Evolutionary conservation across 2,329 filamentous ascomycete genomes (phyloP), one percentile per base, ranked within the genome.

Genomic region (Tolypocladium pustulatum): DNA sequence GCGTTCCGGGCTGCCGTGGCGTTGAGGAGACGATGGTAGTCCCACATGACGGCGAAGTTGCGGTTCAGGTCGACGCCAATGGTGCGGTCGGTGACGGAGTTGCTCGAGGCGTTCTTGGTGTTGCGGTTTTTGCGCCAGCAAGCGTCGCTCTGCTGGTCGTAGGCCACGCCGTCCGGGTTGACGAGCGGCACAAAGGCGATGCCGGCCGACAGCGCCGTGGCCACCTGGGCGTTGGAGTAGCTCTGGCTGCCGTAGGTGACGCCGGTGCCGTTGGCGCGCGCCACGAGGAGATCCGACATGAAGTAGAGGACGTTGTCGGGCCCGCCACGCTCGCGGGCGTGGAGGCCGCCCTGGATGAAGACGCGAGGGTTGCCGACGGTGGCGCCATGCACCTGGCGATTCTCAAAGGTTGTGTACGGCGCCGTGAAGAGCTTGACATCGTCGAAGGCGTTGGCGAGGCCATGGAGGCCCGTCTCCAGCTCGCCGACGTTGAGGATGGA

Each of bases 91-190:
- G 13, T 3, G 70, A 69, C 30, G 4, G 5, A 4, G 4, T 65
- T 64, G 46, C 68, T 64, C 0, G 62, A 68, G 1, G 73, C 70
- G 32, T 68, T 73, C 27, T 66, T 67, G 0, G 76, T 71, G 67
- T 81, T 82, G 38, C 80, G 77, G 67, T 83, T 83, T 72, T 82
- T 82, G 62, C 80, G 76, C 81, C 80, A 83, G 71, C 80, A 81
- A 34, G 68, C 69, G 63, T 77, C 72, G 34, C 73, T 76, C 22
- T 70, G 66, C 64, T 83, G 80, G 62, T 83, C 81, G 63, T 77
- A 76, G 32, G 76, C 73, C 9, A 80, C 75, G 41, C 81, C 81
- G 61, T 83, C 81, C 0, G 81, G 78, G 69, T 83, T 83, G 61
- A 75, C 73, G n/a, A 81, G 67, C 3, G 80, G 75, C 41, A 83